Conservation (phyloP, 768 basidiomycete species). For the Scleroderma citrinum region DNA sequence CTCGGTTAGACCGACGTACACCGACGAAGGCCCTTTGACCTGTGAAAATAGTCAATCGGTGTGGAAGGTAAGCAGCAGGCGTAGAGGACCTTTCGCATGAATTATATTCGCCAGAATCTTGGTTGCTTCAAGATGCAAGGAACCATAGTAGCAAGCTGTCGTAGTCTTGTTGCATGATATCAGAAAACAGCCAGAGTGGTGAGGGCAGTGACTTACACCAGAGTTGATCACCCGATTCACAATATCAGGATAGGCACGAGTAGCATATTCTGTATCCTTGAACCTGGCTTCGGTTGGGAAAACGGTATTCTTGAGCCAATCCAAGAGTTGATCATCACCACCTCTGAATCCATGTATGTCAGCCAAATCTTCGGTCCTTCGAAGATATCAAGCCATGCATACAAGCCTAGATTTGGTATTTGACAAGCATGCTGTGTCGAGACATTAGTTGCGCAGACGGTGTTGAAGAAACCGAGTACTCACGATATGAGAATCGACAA, state of each 20-base stretch:
- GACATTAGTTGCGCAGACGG: background rate
- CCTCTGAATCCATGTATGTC: slow-evolving; percentile 42
- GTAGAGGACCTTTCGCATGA: slow-evolving; percentile 44
- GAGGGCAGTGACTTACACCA: slow-evolving; percentile 51
- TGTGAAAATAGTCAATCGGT: slow-evolving; percentile 9
- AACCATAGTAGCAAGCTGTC: slow-evolving; percentile 89
- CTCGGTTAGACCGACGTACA: slow-evolving; percentile 38
- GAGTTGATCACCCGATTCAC: slow-evolving; percentile 66
- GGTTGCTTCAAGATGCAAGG: slow-evolving; percentile 73
- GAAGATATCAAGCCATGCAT: background rate
- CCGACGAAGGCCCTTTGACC: slow-evolving; percentile 86
- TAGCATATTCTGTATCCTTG: slow-evolving; percentile 61
- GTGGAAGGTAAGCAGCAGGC: background rate
- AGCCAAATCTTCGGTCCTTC: no score
- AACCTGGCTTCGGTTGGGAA: slow-evolving; percentile 87
- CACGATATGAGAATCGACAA: slow-evolving; percentile 90
- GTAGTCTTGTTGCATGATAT: slow-evolving; percentile 59
- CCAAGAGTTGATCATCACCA: slow-evolving; percentile 78
- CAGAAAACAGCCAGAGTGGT: no score
- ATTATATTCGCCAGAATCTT: slow-evolving; percentile 77
- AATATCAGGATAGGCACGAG: slow-evolving; percentile 59
- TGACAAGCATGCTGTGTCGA: slow-evolving; percentile 33
- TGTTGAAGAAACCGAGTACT: slow-evolving; percentile 41
- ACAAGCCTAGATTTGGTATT: slow-evolving; percentile 38
- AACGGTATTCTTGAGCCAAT: slow-evolving; percentile 81